phyloP scores from a whole-genome alignment of 345 rosid species.

The Hirschfeldia incana region DNA sequence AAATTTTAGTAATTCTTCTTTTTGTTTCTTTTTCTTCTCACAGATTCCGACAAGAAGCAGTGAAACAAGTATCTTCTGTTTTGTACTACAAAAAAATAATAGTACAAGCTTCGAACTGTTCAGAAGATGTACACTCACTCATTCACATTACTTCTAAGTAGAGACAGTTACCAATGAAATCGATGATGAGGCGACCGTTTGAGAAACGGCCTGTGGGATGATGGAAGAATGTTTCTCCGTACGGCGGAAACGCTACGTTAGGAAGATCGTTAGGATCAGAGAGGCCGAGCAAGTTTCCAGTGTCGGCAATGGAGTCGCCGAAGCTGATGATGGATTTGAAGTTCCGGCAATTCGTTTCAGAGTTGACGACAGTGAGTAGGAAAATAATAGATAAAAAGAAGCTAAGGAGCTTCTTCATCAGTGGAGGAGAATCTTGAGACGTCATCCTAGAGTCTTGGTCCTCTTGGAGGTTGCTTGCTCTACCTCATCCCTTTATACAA shows the following conservation, averaged over 20 bases:
- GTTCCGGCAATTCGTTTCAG: constrained; percentile 5
- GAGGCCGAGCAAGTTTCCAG: constrained; percentile 45
- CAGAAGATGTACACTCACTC: not conserved
- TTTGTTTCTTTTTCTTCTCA: not conserved
- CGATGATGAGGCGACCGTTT: constrained; percentile 55
- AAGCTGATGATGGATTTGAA: constrained; percentile 51
- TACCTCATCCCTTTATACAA: not conserved
- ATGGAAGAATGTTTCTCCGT: constrained; percentile 52
- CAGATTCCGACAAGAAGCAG: not conserved
- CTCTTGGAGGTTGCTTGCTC: not conserved
- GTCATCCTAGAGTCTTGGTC: constrained; percentile 7
- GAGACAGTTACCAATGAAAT: constrained; percentile 47
- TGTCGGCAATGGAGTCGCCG: constrained; percentile 60
- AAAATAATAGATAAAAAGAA: constrained; percentile 1
- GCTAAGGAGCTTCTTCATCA: constrained; percentile 6
- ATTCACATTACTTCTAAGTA: not conserved
- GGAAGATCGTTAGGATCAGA: constrained; percentile 18
- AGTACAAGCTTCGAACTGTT: not conserved
- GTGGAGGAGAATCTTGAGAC: not conserved
- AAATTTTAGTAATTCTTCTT: not conserved
- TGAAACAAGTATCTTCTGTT: not conserved
- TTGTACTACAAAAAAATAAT: not conserved
- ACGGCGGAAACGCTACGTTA: constrained; percentile 39
- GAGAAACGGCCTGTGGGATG: constrained; percentile 53
- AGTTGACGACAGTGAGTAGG: not conserved